Conservation (phyloP, 768 basidiomycete genomes). For the Xerocomellus chrysenteron region DNA sequence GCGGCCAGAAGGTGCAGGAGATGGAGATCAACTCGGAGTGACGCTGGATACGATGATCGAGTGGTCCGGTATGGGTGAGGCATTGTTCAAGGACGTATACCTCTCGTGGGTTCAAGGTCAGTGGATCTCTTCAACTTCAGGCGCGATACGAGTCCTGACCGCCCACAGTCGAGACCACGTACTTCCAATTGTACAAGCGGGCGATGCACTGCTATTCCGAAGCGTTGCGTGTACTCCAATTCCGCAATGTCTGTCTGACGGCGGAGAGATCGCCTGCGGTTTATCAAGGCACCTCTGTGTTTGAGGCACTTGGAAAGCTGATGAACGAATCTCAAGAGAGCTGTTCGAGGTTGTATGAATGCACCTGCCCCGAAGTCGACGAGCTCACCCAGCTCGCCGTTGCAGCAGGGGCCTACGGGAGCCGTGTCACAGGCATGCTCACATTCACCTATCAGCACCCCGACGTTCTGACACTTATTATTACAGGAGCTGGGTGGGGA, state of each 20-base stretch:
- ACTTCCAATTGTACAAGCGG: conserved; percentile 83
- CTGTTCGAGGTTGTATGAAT: conserved; percentile 70
- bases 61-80: conserved; percentile 54
- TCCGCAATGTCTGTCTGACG: conserved; percentile 64
- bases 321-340: conserved; percentile 80
- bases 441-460: not conserved
- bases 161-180: conserved; percentile 60
- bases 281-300: conserved; percentile 27
- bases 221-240: conserved; percentile 76
- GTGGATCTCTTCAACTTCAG: conserved; percentile 18
- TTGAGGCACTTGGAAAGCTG: conserved; percentile 58
- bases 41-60: conserved; percentile 74
- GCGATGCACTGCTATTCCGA: conserved; percentile 81
- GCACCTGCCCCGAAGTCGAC: conserved; percentile 79
- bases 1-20: conserved; percentile 39
- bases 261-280: conserved; percentile 26
- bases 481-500: conserved; percentile 83
- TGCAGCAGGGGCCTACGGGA: conserved; percentile 74
- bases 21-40: conserved; percentile 55
- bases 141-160: not conserved
- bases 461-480: not conserved
- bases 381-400: conserved; percentile 62
- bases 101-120: conserved; percentile 78
- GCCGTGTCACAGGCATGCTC: conserved; percentile 72
- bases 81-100: conserved; percentile 64